Percentiles rank a stretch among this genome's conserved stretches.
phyloP scores from a whole-genome alignment of 495 filamentous ascomycete genomes.

The Penicillium lividum region DNA sequence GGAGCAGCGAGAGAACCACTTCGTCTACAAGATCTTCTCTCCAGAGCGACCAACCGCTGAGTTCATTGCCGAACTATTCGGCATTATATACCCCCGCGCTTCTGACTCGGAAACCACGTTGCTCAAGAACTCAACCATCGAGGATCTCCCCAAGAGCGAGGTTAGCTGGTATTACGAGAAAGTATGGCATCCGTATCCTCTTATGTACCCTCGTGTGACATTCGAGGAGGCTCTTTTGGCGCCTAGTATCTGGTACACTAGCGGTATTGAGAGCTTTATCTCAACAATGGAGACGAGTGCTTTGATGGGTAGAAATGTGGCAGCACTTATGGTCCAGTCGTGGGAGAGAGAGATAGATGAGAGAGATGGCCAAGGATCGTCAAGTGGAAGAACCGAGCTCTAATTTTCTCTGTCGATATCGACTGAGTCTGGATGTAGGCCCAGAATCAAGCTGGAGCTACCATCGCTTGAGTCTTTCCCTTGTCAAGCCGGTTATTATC shows the following conservation, averaged over 20 bases:
- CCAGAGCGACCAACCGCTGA: constrained; percentile 62
- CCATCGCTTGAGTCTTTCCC: neutral
- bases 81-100: constrained; percentile 26
- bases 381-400: constrained; percentile 18
- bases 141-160: constrained; percentile 43
- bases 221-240: constrained; percentile 80
- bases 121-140: constrained; percentile 30
- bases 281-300: constrained; percentile 98
- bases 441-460: neutral
- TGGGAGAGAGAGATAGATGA: constrained; percentile 50
- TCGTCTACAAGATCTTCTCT: constrained; percentile 96
- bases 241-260: constrained; percentile 77
- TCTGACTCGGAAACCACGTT: constrained; percentile 8
- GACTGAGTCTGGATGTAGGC: neutral
- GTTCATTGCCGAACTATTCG: constrained; percentile 57
- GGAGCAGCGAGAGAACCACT: constrained; percentile 54
- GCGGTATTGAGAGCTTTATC: constrained; percentile 92
- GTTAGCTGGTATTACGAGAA: constrained; percentile 80
- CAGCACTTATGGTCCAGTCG: constrained; percentile 70
- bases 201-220: constrained; percentile 75
- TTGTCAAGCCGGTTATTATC: neutral
- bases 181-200: constrained; percentile 82
- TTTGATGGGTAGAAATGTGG: constrained; percentile 94
- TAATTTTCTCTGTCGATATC: constrained; percentile 2
- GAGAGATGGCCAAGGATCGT: neutral